Percentiles rank a stretch among this genome's conserved stretches.
Conservation (phyloP, 2,329 filamentous ascomycete genomes). For the Xylariaceae sp. region DNA sequence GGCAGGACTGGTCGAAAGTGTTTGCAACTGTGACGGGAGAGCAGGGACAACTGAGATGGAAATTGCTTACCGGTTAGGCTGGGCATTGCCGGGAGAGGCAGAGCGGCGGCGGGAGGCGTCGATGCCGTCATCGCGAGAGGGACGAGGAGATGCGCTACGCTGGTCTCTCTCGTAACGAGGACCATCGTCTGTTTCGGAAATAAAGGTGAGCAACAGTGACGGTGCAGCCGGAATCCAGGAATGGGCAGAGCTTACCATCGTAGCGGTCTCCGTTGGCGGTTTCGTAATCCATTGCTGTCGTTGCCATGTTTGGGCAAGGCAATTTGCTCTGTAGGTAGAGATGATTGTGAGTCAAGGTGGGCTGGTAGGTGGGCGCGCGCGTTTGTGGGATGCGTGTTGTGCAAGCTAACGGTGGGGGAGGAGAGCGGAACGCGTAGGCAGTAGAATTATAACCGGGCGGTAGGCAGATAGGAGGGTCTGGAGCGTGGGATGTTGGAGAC, state of each 20-base stretch:
- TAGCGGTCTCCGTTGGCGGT: constrained; percentile 62
- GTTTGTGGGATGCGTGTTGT: not conserved
- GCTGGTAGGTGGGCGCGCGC: not conserved
- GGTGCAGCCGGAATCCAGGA: not conserved
- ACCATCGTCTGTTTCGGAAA: constrained; percentile 48
- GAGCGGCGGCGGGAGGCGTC: constrained; percentile 54
- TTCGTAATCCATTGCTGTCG: constrained; percentile 66
- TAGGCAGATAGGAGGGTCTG: not conserved
- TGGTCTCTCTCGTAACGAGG: constrained; percentile 63
- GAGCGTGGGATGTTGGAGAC: not conserved
- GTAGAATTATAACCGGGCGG: not conserved
- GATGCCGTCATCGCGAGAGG: constrained; percentile 55
- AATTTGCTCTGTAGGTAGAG: constrained; percentile 9
- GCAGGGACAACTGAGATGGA: not conserved
- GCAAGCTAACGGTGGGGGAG: constrained; percentile 11
- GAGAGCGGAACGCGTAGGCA: constrained; percentile 1
- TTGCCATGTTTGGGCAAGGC: constrained; percentile 45
- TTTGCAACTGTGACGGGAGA: not conserved
- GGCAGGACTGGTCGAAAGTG: not conserved
- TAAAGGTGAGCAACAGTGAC: constrained; percentile 18
- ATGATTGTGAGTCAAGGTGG: constrained; percentile 19
- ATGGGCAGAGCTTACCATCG: constrained; percentile 48
- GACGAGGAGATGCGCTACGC: constrained; percentile 60
- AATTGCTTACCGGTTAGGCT: constrained; percentile 44
- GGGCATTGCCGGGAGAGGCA: constrained; percentile 51